Percentiles rank a stretch among this genome's conserved stretches.
phyloP scores from a whole-genome alignment of 2,329 filamentous ascomycete genomes.

The Fusarium scirpi region DNA sequence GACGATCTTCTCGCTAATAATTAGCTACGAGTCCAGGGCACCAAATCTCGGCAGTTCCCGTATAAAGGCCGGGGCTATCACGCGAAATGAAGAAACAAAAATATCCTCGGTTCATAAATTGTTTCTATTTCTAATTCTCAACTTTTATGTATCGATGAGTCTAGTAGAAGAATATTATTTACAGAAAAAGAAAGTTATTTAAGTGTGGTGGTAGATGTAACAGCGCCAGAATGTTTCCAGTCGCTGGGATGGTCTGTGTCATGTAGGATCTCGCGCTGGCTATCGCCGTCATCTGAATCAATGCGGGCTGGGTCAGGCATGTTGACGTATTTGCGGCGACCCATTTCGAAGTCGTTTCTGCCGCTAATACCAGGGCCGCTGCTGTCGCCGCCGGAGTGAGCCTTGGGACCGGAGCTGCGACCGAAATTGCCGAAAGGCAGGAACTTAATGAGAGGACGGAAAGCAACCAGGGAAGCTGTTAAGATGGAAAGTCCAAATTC shows the following conservation, averaged over 20 bases:
- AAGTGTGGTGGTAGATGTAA: neutral
- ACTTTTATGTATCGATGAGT: neutral
- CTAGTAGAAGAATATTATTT: neutral
- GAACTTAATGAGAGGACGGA: slow-evolving; percentile 8
- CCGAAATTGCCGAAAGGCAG: slow-evolving; percentile 2
- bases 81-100: neutral
- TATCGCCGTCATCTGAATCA: slow-evolving; percentile 8
- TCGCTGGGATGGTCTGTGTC: neutral
- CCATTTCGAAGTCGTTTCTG: neutral
- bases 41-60: neutral
- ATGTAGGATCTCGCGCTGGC: neutral
- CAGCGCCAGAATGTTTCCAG: neutral
- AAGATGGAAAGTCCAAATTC: slow-evolving; percentile 10
- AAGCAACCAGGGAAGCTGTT: slow-evolving; percentile 1
- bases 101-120: neutral
- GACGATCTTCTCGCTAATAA: neutral
- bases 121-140: neutral
- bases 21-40: neutral
- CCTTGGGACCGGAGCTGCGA: neutral
- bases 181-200: neutral
- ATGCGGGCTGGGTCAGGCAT: neutral
- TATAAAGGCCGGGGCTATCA: neutral
- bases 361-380: neutral
- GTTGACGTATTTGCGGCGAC: slow-evolving; percentile 1
- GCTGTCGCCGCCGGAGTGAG: neutral